Evolutionary conservation across 2,329 filamentous ascomycete genomes (phyloP), one percentile per base, ranked within the genome.

Genomic region (Arthrobotrys sphaeroides): DNA sequence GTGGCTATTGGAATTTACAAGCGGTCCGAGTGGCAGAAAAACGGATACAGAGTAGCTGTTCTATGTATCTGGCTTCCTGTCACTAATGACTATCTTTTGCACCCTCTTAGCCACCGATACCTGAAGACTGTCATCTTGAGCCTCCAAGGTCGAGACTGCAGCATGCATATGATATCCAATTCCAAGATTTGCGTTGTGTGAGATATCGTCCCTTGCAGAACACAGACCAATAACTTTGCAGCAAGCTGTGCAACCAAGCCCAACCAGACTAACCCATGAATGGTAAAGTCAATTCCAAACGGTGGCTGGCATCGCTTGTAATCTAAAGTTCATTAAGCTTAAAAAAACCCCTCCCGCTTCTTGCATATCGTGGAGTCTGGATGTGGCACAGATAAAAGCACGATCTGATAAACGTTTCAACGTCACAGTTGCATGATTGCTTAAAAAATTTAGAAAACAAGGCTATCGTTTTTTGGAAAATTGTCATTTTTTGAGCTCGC

Each of bases 281-380:
- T 13, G 51, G 51, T 38, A 55, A 55, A 38, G 51, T n/a, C 31
- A 13, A 31, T 18, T 24, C 5, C 18, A 20, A 33, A 10, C n/a
- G 16, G 47, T 53, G 47, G 51, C 28, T 55, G 47, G 31, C 28
- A 55, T 38, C 51, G 31, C 51, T 55, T 55, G 47, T 38, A 6
- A 3, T 31, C 31, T 51, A 36, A 55, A 55, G 51, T 31, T 55
- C 38, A 55, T 51, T 55, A 55, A 55, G 51, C 51, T 55, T 55
- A 55, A n/a, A n/a, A n/a, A n/a, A n/a, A 38, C 24, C 26, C 18
- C 51, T 22, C 51, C 31, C 28, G 16, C 28, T 20, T 16, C n/a
- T n/a, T n/a, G n/a, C n/a, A n/a, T n/a, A n/a, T 26, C 22, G 43
- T 47, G 16, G 10, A 12, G 18, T 16, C 1, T 20, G 7, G 22